A percentile compares a stretch with the other conserved stretches of the same genome.
Evolutionary conservation across 2,329 filamentous ascomycete species (phyloP).

Genomic region (Xylariaceae sp.): DNA sequence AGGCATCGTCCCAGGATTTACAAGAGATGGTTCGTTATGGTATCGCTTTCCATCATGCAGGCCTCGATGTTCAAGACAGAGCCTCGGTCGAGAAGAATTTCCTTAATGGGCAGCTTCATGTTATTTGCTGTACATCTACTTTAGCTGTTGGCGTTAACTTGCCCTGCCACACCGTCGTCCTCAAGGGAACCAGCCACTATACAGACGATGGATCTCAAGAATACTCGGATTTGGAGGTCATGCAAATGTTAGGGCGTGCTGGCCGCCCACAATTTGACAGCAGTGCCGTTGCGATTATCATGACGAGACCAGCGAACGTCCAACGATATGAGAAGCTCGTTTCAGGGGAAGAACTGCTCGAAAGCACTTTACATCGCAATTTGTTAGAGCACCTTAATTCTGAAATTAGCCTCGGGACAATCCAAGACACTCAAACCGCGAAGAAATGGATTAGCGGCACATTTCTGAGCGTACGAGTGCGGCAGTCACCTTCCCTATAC

Average conservation of each 20-base stretch:
- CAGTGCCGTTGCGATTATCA: constrained; percentile 77
- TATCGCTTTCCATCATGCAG: constrained; percentile 85
- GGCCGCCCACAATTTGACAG: constrained; percentile 84
- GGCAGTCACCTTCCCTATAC: constrained; percentile 75
- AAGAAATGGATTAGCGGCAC: constrained; percentile 78
- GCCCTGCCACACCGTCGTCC: constrained; percentile 81
- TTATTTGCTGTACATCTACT: constrained; percentile 89
- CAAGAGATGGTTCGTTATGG: constrained; percentile 58
- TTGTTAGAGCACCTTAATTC: constrained; percentile 86
- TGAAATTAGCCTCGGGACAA: constrained; percentile 78
- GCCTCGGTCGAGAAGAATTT: constrained; percentile 71
- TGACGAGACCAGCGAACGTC: constrained; percentile 72
- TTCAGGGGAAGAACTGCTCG: constrained; percentile 74
- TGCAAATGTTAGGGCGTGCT: constrained; percentile 89
- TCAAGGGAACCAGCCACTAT: constrained; percentile 79
- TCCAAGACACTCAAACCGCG: constrained; percentile 69
- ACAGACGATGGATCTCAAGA: constrained; percentile 67
- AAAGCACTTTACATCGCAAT: constrained; percentile 80
- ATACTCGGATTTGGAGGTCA: constrained; percentile 82
- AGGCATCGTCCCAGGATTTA: constrained; percentile 65
- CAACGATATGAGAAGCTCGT: constrained; percentile 75
- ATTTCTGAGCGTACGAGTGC: constrained; percentile 77
- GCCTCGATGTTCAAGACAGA: constrained; percentile 70
- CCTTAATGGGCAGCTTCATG: constrained; percentile 72
- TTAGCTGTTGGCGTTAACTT: constrained; percentile 84